Evolutionary conservation across 345 rosid genomes (phyloP).

Genomic region (Populus alba): DNA sequence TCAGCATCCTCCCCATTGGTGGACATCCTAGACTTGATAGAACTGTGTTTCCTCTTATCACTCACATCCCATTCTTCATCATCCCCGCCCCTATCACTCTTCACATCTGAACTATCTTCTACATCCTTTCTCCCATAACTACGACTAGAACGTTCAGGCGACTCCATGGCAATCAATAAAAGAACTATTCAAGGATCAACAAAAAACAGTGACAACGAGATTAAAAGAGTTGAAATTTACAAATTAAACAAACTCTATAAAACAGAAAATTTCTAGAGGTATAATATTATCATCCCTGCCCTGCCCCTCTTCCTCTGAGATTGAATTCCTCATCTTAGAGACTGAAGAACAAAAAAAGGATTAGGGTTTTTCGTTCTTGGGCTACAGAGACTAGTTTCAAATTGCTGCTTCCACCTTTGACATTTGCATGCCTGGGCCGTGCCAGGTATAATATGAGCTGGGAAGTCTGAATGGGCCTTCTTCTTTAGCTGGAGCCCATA

Average conservation of each 20-base stretch:
- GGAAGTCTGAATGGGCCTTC: too few relatives aligned
- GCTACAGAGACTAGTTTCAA: too few relatives aligned
- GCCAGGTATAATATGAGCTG: too few relatives aligned
- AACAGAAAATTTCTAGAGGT: neutral
- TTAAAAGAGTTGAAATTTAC: neutral
- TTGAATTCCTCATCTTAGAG: too few relatives aligned
- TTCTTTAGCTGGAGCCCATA: too few relatives aligned
- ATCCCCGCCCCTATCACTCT: conserved; percentile 47
- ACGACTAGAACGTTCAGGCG: conserved; percentile 51
- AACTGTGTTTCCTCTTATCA: conserved; percentile 63
- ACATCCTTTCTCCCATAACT: conserved; percentile 41
- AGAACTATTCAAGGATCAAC: neutral
- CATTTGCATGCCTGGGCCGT: too few relatives aligned
- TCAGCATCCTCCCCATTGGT: conserved; percentile 54
- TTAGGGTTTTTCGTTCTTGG: too few relatives aligned
- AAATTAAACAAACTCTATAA: neutral
- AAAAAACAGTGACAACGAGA: neutral
- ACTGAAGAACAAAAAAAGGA: too few relatives aligned
- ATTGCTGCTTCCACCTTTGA: too few relatives aligned
- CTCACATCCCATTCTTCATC: conserved; percentile 56
- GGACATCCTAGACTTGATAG: conserved; percentile 56
- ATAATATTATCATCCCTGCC: too few relatives aligned
- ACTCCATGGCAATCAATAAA: conserved; percentile 40
- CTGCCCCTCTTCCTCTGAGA: too few relatives aligned
- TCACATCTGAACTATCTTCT: conserved; percentile 44